A percentile compares a stretch with the other conserved stretches of the same genome.
phyloP scores from a whole-genome alignment of 305 asterid species.

The Euphrasia arctica region DNA sequence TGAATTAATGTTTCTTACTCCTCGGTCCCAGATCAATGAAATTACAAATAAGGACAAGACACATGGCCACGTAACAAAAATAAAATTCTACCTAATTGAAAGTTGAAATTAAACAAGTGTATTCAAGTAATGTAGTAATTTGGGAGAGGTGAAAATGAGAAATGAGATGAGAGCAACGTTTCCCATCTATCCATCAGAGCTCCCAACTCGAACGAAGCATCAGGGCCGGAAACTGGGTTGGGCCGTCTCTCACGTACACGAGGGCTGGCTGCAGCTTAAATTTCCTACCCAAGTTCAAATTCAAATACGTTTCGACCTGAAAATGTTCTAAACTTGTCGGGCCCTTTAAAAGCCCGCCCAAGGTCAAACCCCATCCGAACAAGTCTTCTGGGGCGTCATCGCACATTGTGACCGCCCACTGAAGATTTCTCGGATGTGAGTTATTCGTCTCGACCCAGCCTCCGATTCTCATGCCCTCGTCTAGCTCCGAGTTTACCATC shows the following conservation, averaged over 20 bases:
- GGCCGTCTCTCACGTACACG: slow-evolving; percentile 51
- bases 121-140: too few species aligned
- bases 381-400: slow-evolving; percentile 79
- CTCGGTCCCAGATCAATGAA: too few species aligned
- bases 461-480: slow-evolving; percentile 56
- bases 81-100: too few species aligned
- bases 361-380: slow-evolving; percentile 75
- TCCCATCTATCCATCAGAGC: slow-evolving; percentile 28
- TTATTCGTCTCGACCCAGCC: slow-evolving; percentile 73
- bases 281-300: slow-evolving; percentile 50
- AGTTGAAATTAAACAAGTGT: too few species aligned
- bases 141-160: background rate
- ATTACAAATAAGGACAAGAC: too few species aligned
- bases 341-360: slow-evolving; percentile 59
- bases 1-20: too few species aligned
- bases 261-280: slow-evolving; percentile 71
- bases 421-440: slow-evolving; percentile 39
- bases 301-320: slow-evolving; percentile 64
- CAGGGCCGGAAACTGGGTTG: slow-evolving; percentile 58
- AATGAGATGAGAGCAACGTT: slow-evolving; percentile 5
- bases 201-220: slow-evolving; percentile 66
- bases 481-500: slow-evolving; percentile 57
- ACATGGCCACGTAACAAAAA: slow-evolving; percentile 19
- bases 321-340: slow-evolving; percentile 52
- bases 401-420: slow-evolving; percentile 62